Conservation (phyloP, 208 protist species). For the Plasmodiophora brassicae region DNA sequence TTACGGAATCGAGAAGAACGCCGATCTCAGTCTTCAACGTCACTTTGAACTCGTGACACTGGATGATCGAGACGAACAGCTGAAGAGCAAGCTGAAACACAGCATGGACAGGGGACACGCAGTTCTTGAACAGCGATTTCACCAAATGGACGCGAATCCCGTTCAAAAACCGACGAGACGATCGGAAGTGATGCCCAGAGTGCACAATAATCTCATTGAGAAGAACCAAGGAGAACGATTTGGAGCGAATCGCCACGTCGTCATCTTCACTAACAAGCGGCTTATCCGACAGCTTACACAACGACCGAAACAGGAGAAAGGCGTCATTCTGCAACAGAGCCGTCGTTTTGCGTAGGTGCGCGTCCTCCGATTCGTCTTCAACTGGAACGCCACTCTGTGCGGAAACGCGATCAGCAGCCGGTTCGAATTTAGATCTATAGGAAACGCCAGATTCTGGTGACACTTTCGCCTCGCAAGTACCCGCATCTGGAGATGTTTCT, state of each 20-base stretch:
- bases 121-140: conserved; percentile 72
- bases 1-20: conserved; percentile 81
- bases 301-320: conserved; percentile 57
- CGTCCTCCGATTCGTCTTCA: neutral
- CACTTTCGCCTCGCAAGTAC: neutral
- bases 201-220: conserved; percentile 68
- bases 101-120: conserved; percentile 69
- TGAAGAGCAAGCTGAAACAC: conserved; percentile 79
- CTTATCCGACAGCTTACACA: conserved; percentile 66
- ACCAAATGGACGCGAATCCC: conserved; percentile 73
- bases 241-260: conserved; percentile 63
- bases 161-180: conserved; percentile 61
- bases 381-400: neutral
- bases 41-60: conserved; percentile 70
- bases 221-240: conserved; percentile 67
- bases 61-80: conserved; percentile 75
- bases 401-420: neutral
- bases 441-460: neutral
- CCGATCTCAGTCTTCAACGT: conserved; percentile 81
- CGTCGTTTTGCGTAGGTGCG: neutral
- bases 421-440: neutral
- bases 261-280: conserved; percentile 48
- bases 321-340: conserved; percentile 50
- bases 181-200: conserved; percentile 76
- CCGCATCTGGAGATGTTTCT: neutral